Evolutionary conservation across 208 protist species (phyloP).

Genomic region (Vickermania ingenoplastis): DNA sequence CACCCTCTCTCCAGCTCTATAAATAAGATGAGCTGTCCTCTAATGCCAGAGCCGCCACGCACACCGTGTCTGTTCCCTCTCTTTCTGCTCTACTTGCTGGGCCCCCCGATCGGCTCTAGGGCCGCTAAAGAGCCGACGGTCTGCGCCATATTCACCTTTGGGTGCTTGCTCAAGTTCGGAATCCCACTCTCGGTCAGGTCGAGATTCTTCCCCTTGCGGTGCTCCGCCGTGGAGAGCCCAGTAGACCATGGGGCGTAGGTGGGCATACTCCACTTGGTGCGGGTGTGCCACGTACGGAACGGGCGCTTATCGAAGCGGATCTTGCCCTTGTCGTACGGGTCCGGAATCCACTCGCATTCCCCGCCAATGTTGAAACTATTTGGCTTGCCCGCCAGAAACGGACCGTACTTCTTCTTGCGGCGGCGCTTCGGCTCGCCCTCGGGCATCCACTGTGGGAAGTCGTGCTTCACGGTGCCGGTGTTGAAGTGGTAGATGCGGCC

Average conservation of each 20-base stretch:
- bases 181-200: conserved; percentile 49
- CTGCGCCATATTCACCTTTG: conserved; percentile 46
- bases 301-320: conserved; percentile 50
- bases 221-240: conserved; percentile 69
- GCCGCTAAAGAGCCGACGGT: conserved; percentile 76
- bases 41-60: no score
- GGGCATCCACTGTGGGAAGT: conserved; percentile 77
- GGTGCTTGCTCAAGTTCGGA: conserved; percentile 47
- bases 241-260: conserved; percentile 72
- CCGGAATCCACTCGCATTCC: conserved; percentile 75
- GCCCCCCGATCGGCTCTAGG: conserved; percentile 19
- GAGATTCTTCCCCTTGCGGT: conserved; percentile 41
- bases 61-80: no score
- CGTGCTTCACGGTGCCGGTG: conserved; percentile 48
- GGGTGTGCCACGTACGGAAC: conserved; percentile 85
- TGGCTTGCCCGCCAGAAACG: conserved; percentile 73
- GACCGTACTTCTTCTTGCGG: conserved; percentile 34
- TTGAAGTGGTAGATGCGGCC: conserved; percentile 72
- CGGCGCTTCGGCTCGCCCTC: conserved; percentile 49
- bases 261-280: conserved; percentile 85
- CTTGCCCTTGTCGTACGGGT: conserved; percentile 58
- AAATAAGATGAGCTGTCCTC: no score
- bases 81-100: not conserved
- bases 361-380: conserved; percentile 42
- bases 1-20: no score